Conservation (phyloP, 148 eudicot species). For the Cornus florida region DNA sequence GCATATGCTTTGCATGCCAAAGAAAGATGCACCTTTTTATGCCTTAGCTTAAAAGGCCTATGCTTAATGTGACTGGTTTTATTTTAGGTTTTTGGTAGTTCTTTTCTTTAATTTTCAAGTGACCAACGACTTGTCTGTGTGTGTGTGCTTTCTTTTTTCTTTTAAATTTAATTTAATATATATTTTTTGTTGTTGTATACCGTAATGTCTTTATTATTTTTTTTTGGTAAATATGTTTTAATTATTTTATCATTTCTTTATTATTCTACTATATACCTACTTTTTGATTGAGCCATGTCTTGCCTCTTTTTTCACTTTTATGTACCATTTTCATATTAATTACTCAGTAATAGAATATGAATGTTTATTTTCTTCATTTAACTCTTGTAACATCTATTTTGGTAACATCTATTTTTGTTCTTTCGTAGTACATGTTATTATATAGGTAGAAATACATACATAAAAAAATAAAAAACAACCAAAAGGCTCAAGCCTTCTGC, state of each 20-base stretch:
- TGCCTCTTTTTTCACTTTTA: not conserved
- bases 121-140: not conserved
- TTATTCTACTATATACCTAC: too few relatives aligned
- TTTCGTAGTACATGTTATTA: too few relatives aligned
- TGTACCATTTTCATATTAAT: too few relatives aligned
- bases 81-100: not conserved
- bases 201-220: too few relatives aligned
- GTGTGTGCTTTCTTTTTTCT: not conserved
- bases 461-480: too few relatives aligned
- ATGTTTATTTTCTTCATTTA: not conserved
- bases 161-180: too few relatives aligned
- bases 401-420: too few relatives aligned
- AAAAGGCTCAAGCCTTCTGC: not conserved
- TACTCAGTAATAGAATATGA: not conserved
- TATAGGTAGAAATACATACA: too few relatives aligned
- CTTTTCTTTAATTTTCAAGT: not conserved
- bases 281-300: not conserved
- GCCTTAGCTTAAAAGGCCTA: not conserved
- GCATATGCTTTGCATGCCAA: not conserved
- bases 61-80: not conserved
- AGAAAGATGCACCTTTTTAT: not conserved
- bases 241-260: not conserved
- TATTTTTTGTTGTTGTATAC: too few relatives aligned
- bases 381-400: not conserved
- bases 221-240: too few relatives aligned